Conservation (phyloP, 345 rosid species). For the Microthlaspi erraticum region DNA sequence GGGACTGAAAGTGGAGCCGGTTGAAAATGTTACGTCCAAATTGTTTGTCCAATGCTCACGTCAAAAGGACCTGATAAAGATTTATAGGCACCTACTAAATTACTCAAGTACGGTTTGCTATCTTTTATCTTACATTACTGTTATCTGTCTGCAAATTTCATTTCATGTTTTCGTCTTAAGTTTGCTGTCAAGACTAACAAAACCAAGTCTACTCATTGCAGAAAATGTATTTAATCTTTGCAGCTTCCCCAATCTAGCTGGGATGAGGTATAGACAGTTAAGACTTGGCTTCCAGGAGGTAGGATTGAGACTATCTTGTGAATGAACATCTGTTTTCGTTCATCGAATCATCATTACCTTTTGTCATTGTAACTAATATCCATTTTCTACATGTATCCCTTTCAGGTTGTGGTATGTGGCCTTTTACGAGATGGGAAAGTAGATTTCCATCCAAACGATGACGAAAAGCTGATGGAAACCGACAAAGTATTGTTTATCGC, state of each 20-base stretch:
- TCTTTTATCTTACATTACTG: constrained; percentile 14
- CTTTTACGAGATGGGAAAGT: constrained; percentile 75
- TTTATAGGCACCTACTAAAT: constrained; percentile 91
- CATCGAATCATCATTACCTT: not conserved
- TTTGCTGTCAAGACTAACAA: constrained; percentile 40
- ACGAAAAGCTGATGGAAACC: constrained; percentile 65
- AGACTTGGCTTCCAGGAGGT: constrained; percentile 84
- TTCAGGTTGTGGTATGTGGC: constrained; percentile 94
- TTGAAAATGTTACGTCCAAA: constrained; percentile 88
- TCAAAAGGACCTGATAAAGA: constrained; percentile 89
- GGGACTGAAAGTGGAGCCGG: constrained; percentile 88
- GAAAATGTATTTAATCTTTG: constrained; percentile 91
- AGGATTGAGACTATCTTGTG: constrained; percentile 23
- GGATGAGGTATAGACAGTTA: constrained; percentile 68
- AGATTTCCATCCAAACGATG: constrained; percentile 83
- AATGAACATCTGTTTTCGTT: constrained; percentile 10
- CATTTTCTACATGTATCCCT: constrained; percentile 29
- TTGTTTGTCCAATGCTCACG: constrained; percentile 98
- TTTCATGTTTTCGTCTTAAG: not conserved
- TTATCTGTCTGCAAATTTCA: not conserved
- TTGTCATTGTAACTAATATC: constrained; percentile 7
- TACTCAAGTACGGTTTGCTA: constrained; percentile 67
- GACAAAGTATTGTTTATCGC: constrained; percentile 91
- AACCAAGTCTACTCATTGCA: constrained; percentile 54
- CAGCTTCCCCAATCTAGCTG: constrained; percentile 78